Base-by-base conservation (phyloP, 1,139 yeast genomes). In the Hyphopichia wangnamkhiaoensis region DNA sequence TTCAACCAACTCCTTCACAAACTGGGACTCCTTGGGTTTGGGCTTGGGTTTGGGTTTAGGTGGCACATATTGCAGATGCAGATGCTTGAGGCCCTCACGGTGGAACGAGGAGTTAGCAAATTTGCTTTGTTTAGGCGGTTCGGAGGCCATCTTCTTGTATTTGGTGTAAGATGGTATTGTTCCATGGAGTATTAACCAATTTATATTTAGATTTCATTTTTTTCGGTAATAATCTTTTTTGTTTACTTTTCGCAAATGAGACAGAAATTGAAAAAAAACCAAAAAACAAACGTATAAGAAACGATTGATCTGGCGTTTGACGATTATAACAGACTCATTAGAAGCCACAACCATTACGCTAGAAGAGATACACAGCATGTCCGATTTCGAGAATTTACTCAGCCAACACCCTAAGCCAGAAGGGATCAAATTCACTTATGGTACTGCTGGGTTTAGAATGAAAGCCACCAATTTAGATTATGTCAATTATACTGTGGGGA, bases 401-500 rank as follows among this genome's bases (percentile, higher is more conserved):
- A 14, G 39, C n/a, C 41, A 44, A 12, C 75, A 76, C 46, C 73
- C 78, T 15, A 71, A 74, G 49, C 79, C 84, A 0, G 66, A 65
- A 13, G 69, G 65, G 16, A 55, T 73, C 34, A 56, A 50, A 2
- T 84, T 77, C 57, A 63, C 77, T 14, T 93, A 93, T 58, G 99
- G 99, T 15, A 93, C 99, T 1, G 98, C 99, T 1, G 99, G 99
- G 7, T 93, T 94, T 68, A 80, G 99, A 47, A 83, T 84, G 70
- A 69, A 79, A 40, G 93, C 96, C 4, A 59, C 65, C 34, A 61
- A 76, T 20, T 69, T 93, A 48, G 96, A 89, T 58, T 84, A 91
- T 23, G 94, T 91, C 36, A 84, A 88, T 61, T 90, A 80, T 62
- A 79, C 94, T 12, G 89, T 86, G 16, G 96, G 97, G 1, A 68